phyloP scores from a whole-genome alignment of 805 yeast species.

The Candida suzukii region DNA sequence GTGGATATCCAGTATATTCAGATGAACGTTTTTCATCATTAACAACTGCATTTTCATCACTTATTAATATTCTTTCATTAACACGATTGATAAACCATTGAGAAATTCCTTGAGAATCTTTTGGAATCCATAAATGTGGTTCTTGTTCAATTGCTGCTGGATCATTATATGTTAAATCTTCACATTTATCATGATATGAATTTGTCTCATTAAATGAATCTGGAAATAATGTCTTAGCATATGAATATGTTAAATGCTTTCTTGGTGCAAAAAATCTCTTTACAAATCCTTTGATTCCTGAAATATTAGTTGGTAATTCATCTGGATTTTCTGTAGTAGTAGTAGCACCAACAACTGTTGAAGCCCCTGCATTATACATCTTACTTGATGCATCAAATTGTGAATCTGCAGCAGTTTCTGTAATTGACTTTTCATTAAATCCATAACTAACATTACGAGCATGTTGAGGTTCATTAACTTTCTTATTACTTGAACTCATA shows the following conservation, averaged over 20 bases:
- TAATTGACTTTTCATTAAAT: no score
- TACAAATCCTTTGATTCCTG: slow-evolving; percentile 6
- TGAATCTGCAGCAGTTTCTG: slow-evolving; percentile 1
- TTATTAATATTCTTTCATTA: slow-evolving; percentile 45
- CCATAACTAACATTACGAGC: no score
- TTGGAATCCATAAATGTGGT: slow-evolving; percentile 67
- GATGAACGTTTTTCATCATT: slow-evolving; percentile 54
- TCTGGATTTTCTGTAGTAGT: slow-evolving; percentile 1
- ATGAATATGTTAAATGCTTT: slow-evolving; percentile 30
- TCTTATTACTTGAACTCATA: not conserved
- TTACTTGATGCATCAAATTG: not conserved
- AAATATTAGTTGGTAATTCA: slow-evolving; percentile 4
- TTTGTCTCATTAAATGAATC: slow-evolving; percentile 21
- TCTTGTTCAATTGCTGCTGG: slow-evolving; percentile 50
- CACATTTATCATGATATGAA: slow-evolving; percentile 5
- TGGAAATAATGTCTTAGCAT: slow-evolving; percentile 37
- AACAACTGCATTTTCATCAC: slow-evolving; percentile 49
- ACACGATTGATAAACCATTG: slow-evolving; percentile 51
- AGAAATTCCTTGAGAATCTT: slow-evolving; percentile 62
- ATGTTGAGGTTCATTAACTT: not conserved
- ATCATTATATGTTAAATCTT: slow-evolving; percentile 32
- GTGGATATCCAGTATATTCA: slow-evolving; percentile 58
- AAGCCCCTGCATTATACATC: not conserved
- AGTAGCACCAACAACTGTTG: not conserved
- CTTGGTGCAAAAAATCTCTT: slow-evolving; percentile 38